phyloP scores from a whole-genome alignment of 2,329 filamentous ascomycete species.

The Trichoderma breve region DNA sequence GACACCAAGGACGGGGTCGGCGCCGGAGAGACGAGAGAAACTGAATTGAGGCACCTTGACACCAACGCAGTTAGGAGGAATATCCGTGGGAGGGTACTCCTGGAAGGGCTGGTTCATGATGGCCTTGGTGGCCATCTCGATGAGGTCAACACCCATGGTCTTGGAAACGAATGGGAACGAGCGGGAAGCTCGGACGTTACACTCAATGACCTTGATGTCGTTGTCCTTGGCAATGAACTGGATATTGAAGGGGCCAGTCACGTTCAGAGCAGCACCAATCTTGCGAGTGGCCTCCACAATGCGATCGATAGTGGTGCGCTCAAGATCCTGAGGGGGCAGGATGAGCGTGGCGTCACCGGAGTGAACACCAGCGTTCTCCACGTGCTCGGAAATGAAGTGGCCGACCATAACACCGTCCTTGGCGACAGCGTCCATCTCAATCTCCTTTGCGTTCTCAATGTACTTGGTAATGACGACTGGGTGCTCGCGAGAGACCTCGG shows the following conservation, averaged over 20 bases:
- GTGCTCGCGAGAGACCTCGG: constrained; percentile 89
- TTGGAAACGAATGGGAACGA: constrained; percentile 99
- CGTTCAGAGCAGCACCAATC: constrained; percentile 89
- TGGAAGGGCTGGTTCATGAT: constrained; percentile 82
- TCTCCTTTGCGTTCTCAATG: constrained; percentile 98
- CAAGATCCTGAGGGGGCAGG: constrained; percentile 88
- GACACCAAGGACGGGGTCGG: constrained; percentile 92
- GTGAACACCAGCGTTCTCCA: constrained; percentile 97
- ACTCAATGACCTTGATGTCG: constrained; percentile 99
- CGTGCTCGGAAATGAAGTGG: constrained; percentile 97
- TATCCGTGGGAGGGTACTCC: constrained; percentile 74
- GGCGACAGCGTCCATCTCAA: constrained; percentile 98
- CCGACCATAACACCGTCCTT: constrained; percentile 85
- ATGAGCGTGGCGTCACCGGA: constrained; percentile 97
- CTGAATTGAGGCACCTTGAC: constrained; percentile 99
- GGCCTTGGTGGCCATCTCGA: constrained; percentile 97
- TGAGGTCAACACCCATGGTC: constrained; percentile 95
- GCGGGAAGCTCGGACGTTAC: constrained; percentile 92
- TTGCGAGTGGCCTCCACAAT: constrained; percentile 95
- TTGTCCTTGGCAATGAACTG: constrained; percentile 99
- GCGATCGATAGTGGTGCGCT: constrained; percentile 79
- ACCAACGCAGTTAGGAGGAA: constrained; percentile 81
- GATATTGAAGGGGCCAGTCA: constrained; percentile 97
- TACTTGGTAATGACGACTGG: constrained; percentile 99
- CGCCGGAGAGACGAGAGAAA: constrained; percentile 93